These are phyloP conservation scores for Diaporthe aspalathi DNA, from an alignment of 2,329 filamentous ascomycete genomes.

Conservation along the genomic window DNA sequence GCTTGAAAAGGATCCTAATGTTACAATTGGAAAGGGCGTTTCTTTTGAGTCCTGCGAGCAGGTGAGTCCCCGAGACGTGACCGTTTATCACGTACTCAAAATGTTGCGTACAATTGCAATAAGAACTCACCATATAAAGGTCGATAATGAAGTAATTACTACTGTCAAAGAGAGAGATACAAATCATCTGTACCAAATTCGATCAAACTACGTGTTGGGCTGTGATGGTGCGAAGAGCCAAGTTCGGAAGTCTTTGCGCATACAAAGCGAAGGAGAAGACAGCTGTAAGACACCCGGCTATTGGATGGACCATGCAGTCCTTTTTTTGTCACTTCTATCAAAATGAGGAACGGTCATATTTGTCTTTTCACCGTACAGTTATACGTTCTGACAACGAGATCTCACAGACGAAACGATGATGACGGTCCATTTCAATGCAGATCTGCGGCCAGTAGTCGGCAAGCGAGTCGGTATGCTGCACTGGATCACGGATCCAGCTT, in stretches of 20 bases:
- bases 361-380: not conserved
- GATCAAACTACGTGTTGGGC: slow-evolving; percentile 49
- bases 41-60: slow-evolving; percentile 50
- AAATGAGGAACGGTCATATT: too few species aligned
- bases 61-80: slow-evolving; percentile 40
- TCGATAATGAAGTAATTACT: slow-evolving; percentile 44
- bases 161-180: slow-evolving; percentile 47
- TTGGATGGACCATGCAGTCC: not conserved
- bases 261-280: slow-evolving; percentile 55
- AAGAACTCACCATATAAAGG: slow-evolving; percentile 34
- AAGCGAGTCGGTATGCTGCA: slow-evolving; percentile 56
- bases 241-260: slow-evolving; percentile 48
- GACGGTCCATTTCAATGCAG: slow-evolving; percentile 58
- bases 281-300: slow-evolving; percentile 50
- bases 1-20: slow-evolving; percentile 44
- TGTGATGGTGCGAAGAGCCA: slow-evolving; percentile 52
- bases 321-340: not conserved
- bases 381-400: not conserved
- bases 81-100: too few species aligned
- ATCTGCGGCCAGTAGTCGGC: slow-evolving; percentile 52
- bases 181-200: slow-evolving; percentile 44
- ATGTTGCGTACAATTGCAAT: too few species aligned
- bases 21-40: slow-evolving; percentile 48
- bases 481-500: slow-evolving; percentile 56
- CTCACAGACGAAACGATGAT: slow-evolving; percentile 56